Conservation (phyloP, 441 rosid species). For the Raphanus hybrid region DNA sequence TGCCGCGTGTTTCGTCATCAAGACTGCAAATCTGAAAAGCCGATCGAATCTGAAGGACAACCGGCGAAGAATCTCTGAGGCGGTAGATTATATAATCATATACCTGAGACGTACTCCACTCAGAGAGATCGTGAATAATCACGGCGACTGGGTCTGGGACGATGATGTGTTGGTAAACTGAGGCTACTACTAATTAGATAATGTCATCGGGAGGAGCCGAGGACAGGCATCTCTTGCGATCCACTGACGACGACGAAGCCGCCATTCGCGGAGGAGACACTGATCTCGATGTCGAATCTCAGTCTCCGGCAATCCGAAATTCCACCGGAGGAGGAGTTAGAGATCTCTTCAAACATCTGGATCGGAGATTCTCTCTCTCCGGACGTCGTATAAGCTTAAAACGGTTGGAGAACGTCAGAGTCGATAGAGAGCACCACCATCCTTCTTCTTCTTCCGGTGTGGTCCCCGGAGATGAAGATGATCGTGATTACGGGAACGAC, state of each 20-base stretch:
- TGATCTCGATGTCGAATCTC: constrained; percentile 56
- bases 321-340: constrained; percentile 45
- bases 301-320: constrained; percentile 35
- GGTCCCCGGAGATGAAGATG: constrained; percentile 13
- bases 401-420: constrained; percentile 48
- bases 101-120: background rate
- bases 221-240: constrained; percentile 59
- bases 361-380: constrained; percentile 65
- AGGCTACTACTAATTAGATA: constrained; percentile 13
- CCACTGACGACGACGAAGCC: constrained; percentile 41
- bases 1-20: constrained; percentile 34
- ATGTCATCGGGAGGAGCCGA: constrained; percentile 49
- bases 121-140: background rate
- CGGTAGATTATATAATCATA: background rate
- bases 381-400: constrained; percentile 59
- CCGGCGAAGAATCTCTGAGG: constrained; percentile 33
- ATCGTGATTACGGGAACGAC: constrained; percentile 25
- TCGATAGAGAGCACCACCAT: constrained; percentile 32
- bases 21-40: constrained; percentile 38
- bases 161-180: constrained; percentile 19
- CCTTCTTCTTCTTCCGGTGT: constrained; percentile 32
- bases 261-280: constrained; percentile 21
- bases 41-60: constrained; percentile 40
- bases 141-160: background rate
- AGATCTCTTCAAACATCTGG: constrained; percentile 71